A percentile compares a stretch with the other conserved stretches of the same genome.
Evolutionary conservation across 2,329 filamentous ascomycete species (phyloP).

Genomic region (Microsporum ferrugineum): DNA sequence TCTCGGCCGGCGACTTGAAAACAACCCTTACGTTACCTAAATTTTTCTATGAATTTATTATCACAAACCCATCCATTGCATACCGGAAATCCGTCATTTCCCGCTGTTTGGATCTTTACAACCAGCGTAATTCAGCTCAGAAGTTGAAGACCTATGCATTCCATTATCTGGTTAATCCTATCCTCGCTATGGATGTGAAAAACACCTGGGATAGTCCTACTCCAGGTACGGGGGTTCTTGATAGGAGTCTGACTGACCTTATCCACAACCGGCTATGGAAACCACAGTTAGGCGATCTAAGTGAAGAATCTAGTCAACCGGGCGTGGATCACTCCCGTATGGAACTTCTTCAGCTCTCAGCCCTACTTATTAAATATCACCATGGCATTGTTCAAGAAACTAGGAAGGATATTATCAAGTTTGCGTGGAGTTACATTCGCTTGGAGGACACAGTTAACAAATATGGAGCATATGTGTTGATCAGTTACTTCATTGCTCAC

Average conservation of each 20-base stretch:
- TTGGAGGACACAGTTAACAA: conserved; percentile 99
- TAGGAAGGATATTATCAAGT: conserved; percentile 97
- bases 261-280: conserved; percentile 93
- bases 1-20: conserved; percentile 74
- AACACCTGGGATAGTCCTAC: conserved; percentile 55
- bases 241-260: conserved; percentile 74
- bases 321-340: conserved; percentile 93
- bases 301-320: conserved; percentile 70
- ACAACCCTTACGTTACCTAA: conserved; percentile 61
- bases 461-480: conserved; percentile 91
- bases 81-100: conserved; percentile 74
- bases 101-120: conserved; percentile 79
- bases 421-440: conserved; percentile 95
- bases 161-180: conserved; percentile 86
- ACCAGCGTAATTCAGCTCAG: conserved; percentile 64
- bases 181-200: conserved; percentile 92
- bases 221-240: conserved; percentile 61
- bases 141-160: conserved; percentile 88
- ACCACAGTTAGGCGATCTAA: conserved; percentile 66
- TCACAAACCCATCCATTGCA: conserved; percentile 71
- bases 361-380: conserved; percentile 91
- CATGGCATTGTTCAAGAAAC: conserved; percentile 77
- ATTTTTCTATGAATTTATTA: conserved; percentile 76
- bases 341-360: conserved; percentile 89
- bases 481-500: conserved; percentile 93